Percentiles rank a stretch among this genome's conserved stretches.
Evolutionary conservation across 2,329 filamentous ascomycete species (phyloP).

Genomic region (Fusarium sp.): DNA sequence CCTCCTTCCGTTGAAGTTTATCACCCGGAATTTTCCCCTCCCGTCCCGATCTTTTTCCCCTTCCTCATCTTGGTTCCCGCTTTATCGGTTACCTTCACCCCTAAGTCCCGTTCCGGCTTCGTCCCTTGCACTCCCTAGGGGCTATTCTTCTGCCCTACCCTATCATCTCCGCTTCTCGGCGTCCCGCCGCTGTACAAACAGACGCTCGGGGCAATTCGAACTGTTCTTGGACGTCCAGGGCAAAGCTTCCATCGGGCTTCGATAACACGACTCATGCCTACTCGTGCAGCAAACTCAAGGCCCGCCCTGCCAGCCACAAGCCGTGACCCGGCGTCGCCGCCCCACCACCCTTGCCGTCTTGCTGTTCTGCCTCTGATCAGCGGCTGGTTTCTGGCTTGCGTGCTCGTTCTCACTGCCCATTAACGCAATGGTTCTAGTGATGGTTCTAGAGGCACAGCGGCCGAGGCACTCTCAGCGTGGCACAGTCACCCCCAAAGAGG

Average conservation of each 20-base stretch:
- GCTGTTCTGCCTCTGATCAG: constrained; percentile 14
- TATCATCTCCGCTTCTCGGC: constrained; percentile 26
- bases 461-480: constrained; percentile 20
- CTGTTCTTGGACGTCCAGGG: constrained; percentile 24
- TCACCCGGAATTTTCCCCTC: constrained; percentile 14
- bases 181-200: constrained; percentile 35
- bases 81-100: constrained; percentile 4
- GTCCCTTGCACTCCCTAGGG: constrained; percentile 1
- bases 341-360: constrained; percentile 33
- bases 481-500: constrained; percentile 14
- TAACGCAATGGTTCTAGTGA: not conserved
- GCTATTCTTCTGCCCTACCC: constrained; percentile 5
- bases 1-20: not conserved
- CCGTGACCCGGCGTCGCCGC: constrained; percentile 37
- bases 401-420: constrained; percentile 16
- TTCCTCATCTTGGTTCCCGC: not conserved
- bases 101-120: constrained; percentile 2
- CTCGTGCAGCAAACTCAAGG: constrained; percentile 31
- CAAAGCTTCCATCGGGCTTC: constrained; percentile 47
- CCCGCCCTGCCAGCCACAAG: constrained; percentile 35
- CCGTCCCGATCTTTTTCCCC: constrained; percentile 15
- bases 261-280: constrained; percentile 44
- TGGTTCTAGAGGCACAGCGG: constrained; percentile 23
- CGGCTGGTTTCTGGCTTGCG: constrained; percentile 22
- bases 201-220: constrained; percentile 26